Evolutionary conservation across 164 flowering plant genomes (phyloP).

Genomic region (Chloranthus sessilifolius): DNA sequence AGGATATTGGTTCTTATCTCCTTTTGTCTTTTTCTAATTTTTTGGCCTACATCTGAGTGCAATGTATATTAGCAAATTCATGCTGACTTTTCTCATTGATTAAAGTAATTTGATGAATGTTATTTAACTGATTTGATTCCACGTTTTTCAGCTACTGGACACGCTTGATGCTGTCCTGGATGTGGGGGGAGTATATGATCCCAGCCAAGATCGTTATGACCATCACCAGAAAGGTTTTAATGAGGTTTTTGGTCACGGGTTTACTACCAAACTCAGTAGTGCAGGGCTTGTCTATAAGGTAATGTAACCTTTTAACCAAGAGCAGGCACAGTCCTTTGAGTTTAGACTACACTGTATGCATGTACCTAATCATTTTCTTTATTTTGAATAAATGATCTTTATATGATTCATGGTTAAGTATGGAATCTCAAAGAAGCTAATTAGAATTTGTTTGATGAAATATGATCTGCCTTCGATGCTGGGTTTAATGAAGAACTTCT

Average conservation of each 20-base stretch:
- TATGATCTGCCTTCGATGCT: no score
- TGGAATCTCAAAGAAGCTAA: background rate
- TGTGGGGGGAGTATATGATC: conserved; percentile 68
- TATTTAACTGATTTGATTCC: background rate
- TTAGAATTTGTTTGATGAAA: no score
- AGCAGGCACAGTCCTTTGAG: background rate
- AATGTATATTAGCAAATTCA: no score
- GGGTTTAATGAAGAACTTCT: no score
- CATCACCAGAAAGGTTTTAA: conserved; percentile 70
- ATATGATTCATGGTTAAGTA: background rate
- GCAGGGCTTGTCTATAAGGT: conserved; percentile 72
- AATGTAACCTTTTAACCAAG: background rate
- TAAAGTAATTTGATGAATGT: background rate
- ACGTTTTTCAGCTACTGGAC: conserved; percentile 37
- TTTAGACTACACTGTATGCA: background rate
- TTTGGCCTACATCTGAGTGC: no score
- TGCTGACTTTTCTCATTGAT: background rate
- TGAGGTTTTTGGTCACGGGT: conserved; percentile 62
- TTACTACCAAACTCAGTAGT: conserved; percentile 58
- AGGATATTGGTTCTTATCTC: no score
- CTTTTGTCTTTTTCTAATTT: no score
- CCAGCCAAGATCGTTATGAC: conserved; percentile 48
- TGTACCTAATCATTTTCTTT: background rate
- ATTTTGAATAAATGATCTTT: background rate
- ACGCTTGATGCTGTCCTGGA: conserved; percentile 66